Base-by-base conservation (phyloP, 129 eudicot species). In the Helichrysum umbraculigerum region DNA sequence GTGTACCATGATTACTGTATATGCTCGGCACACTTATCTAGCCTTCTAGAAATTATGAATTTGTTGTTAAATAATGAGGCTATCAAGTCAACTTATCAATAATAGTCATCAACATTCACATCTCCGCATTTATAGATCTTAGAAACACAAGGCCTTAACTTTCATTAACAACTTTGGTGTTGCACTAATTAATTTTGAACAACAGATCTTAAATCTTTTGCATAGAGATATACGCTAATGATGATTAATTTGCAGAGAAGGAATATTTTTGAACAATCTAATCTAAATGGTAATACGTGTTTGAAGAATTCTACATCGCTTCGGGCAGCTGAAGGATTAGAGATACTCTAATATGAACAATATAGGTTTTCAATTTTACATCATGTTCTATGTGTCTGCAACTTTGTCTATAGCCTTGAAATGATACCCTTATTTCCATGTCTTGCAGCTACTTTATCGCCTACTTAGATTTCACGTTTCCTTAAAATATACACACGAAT, bases 31-130 rank as follows among this genome's bases (percentile, higher is more conserved):
- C 12, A 7, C 35, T 68, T 20, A 68, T 22, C 2, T 68, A 34
- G 72, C 44, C 56, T 19, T 68, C 72, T 39, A 68, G 56, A 68
- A 66, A 68, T 21, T 19, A 34, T 68, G 51, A 68, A 67, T 14
- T 2, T 14, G 2, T 35, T 66, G 5, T 15, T n/a, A 14, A 2
- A n/a, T 66, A 66, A 16, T 66, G 9, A 17, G 19, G 29, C 71
- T 9, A 37, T 56, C 71, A 66, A 47, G 54, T 1, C 16, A 47
- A 47, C 17, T 9, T 47, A 47, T 47, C 54, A 47, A 47, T 47
- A 16, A 47, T 0, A 3, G 54, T 47, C 54, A 47, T 3, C 54
- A 47, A 47, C 54, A 47, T 47, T n/a, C 54, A 47, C 54, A 47
- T 47, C 54, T 10, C 54, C 16, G 12, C 54, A 47, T 47, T 47